Conservation (phyloP, 768 basidiomycete species). For the Hericium coralloides region DNA sequence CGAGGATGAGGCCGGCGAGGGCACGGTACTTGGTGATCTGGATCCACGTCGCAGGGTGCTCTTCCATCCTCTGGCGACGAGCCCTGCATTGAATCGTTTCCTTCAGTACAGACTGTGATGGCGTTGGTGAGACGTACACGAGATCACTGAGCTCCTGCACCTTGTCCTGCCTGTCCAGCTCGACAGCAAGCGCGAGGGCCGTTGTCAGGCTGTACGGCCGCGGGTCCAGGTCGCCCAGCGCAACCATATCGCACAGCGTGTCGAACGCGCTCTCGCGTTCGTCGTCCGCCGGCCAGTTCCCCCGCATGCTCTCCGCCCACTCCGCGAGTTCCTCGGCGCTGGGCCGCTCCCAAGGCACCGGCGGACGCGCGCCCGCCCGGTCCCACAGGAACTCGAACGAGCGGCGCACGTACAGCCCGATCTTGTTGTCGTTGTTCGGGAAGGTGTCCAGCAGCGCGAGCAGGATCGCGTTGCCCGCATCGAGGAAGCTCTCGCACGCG, state of each 20-base stretch:
- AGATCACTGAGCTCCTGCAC: background rate
- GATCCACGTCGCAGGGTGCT: background rate
- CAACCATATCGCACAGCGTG: background rate
- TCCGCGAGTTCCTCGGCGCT: background rate
- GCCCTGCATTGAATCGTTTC: background rate
- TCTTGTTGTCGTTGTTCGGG: background rate
- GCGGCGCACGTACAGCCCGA: background rate
- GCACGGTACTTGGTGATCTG: background rate
- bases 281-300: background rate
- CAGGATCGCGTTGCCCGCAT: background rate
- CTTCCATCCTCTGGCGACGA: background rate
- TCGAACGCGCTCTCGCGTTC: background rate
- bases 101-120: background rate
- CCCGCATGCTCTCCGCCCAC: background rate
- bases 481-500: background rate
- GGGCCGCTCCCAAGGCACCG: background rate
- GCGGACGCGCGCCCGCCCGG: background rate
- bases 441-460: background rate
- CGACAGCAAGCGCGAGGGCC: background rate
- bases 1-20: background rate
- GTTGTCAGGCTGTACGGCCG: background rate
- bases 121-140: background rate
- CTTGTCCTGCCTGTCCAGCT: background rate
- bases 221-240: background rate
- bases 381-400: constrained; percentile 1